phyloP scores from a whole-genome alignment of 768 basidiomycete species.

The Boletus eberwhitei region DNA sequence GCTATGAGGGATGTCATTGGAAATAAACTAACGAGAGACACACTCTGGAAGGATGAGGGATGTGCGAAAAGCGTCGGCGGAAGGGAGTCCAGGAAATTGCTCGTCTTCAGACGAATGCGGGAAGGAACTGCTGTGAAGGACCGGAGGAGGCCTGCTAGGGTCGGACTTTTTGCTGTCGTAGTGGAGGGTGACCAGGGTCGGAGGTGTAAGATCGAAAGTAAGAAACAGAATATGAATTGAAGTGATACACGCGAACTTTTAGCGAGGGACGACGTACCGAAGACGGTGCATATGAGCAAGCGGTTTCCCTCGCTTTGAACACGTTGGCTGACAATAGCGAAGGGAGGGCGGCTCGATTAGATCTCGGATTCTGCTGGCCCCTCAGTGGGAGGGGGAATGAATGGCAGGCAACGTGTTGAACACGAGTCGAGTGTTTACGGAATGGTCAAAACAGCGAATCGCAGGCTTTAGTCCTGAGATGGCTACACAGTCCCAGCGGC shows the following conservation, averaged over 20 bases:
- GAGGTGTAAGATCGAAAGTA: constrained; percentile 20
- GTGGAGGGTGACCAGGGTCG: constrained; percentile 18
- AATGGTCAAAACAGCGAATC: constrained; percentile 11
- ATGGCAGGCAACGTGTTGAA: constrained; percentile 68
- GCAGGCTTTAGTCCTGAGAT: neutral
- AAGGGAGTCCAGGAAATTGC: constrained; percentile 56
- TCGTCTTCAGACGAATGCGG: constrained; percentile 36
- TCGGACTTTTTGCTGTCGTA: constrained; percentile 73
- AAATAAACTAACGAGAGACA: constrained; percentile 31
- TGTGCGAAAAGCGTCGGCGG: constrained; percentile 77
- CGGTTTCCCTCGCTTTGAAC: constrained; percentile 57
- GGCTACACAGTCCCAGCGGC: neutral
- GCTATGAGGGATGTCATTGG: constrained; percentile 8
- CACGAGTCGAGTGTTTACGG: constrained; percentile 56
- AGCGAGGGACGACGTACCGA: constrained; percentile 59
- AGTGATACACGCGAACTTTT: constrained; percentile 24
- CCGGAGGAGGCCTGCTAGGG: constrained; percentile 46
- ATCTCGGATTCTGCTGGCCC: constrained; percentile 20
- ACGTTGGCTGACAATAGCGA: constrained; percentile 49
- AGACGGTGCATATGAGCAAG: constrained; percentile 66
- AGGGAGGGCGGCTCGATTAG: constrained; percentile 31
- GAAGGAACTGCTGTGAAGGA: constrained; percentile 33
- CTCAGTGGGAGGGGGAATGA: constrained; percentile 21
- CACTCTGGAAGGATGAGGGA: constrained; percentile 85
- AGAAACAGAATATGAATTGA: constrained; percentile 22